phyloP scores from a whole-genome alignment of 768 basidiomycete species.

The Suillus clintonianus region DNA sequence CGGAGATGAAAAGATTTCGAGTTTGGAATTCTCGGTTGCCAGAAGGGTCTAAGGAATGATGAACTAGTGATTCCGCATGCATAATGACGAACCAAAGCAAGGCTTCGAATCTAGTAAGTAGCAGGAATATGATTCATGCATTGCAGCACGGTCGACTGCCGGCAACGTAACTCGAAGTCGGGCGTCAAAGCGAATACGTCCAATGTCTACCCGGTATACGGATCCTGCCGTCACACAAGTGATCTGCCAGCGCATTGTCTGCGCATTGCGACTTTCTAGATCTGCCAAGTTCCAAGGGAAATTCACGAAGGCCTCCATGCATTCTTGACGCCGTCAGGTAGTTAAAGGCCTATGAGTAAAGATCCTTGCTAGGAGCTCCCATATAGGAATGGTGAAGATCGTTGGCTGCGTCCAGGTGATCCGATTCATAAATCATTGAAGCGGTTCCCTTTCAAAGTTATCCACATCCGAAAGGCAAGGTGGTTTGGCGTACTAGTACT shows the following conservation, averaged over 20 bases:
- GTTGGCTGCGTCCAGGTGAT: neutral
- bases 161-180: neutral
- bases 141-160: neutral
- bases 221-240: neutral
- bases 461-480: neutral
- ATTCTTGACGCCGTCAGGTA: neutral
- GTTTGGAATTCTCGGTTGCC: neutral
- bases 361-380: neutral
- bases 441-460: neutral
- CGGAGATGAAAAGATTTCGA: neutral
- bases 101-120: neutral
- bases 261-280: neutral
- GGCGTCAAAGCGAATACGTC: neutral
- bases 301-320: neutral
- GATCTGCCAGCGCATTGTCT: neutral
- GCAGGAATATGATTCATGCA: neutral
- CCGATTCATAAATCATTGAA: neutral
- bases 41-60: neutral
- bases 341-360: neutral
- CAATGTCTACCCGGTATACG: neutral
- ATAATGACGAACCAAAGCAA: neutral
- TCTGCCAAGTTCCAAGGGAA: neutral
- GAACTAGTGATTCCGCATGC: neutral
- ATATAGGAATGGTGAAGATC: neutral
- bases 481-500: neutral